Evolutionary conservation across 208 protist genomes (phyloP), one percentile per base, ranked within the genome.

Genomic region (Novymonas esmeraldas): DNA sequence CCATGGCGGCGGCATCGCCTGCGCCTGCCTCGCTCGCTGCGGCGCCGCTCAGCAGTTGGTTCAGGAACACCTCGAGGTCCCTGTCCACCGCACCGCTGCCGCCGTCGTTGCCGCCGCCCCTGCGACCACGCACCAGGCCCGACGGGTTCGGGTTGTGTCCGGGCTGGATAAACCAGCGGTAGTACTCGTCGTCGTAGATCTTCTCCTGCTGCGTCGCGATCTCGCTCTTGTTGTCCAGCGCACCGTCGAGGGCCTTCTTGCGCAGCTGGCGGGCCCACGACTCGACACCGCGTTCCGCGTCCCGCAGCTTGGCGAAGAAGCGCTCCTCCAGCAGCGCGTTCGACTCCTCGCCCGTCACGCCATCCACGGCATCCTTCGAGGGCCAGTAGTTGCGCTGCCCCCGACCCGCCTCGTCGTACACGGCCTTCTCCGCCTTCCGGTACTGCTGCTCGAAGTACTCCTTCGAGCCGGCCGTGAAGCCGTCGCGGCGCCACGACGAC

Each of bases 131-230:
- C 16, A 84, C 75, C 33, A 96, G 76, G 20, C 91, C 91, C 20
- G 83, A 94, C 13, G 89, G 92, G 64, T 97, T 97, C 52, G 92
- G 92, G 68, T 97, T 78, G 51, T 85, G 82, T 3, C 92, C 92
- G 20, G 92, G 92, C 60, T 92, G 77, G 70, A 97, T 97, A 52
- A 97, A 97, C 92, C 92, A 97, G 63, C 89, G 92, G 75, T 97
- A 97, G 78, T 97, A 97, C 72, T 97, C 83, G 52, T 97, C 92
- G 59, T 97, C 92, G 77, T 94, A 95, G 52, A 97, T 93, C 85
- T 97, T 97, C 79, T 97, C 89, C 54, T 87, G 66, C 64, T 92
- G 89, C 42, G 89, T 89, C 18, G 92, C 89, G 46, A 97, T 89
- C 79, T 95, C 87, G 10, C 81, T 73, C 44, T 69, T 73, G 78